A percentile compares a stretch with the other conserved stretches of the same genome.
Evolutionary conservation across 1,139 yeast species (phyloP).

Genomic region (Yamadazyma atmosphaerica): DNA sequence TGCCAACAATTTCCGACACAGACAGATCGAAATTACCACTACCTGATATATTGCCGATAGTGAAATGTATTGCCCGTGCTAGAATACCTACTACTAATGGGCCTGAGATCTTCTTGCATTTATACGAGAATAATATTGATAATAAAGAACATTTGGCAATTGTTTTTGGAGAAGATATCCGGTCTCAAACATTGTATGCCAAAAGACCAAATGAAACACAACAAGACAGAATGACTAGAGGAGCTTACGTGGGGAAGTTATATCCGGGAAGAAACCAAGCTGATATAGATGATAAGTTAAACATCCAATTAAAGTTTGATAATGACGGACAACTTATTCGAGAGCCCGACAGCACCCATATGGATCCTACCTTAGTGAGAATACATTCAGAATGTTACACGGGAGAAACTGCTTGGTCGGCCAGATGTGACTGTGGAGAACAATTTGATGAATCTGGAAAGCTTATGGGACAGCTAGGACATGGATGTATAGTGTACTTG

Average conservation of each 20-base stretch:
- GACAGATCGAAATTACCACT: constrained; percentile 26
- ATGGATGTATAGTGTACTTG: constrained; percentile 91
- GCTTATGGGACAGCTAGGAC: constrained; percentile 81
- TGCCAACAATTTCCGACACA: constrained; percentile 19
- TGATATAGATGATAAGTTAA: constrained; percentile 53
- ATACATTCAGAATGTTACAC: constrained; percentile 98
- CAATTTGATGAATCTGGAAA: constrained; percentile 98
- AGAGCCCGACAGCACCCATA: constrained; percentile 33
- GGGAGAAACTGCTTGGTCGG: constrained; percentile 99
- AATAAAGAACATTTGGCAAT: constrained; percentile 95
- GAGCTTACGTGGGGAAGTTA: constrained; percentile 89
- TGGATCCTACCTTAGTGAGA: constrained; percentile 58
- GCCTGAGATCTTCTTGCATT: constrained; percentile 87
- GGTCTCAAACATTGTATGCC: constrained; percentile 72
- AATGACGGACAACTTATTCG: constrained; percentile 49
- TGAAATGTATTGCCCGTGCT: constrained; percentile 90
- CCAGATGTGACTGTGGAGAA: constrained; percentile 98
- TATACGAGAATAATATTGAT: constrained; percentile 84
- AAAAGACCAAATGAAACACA: constrained; percentile 73
- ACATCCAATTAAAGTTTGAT: constrained; percentile 48
- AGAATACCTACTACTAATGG: constrained; percentile 92
- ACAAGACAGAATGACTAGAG: constrained; percentile 93
- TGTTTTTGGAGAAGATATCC: constrained; percentile 89
- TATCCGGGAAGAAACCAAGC: constrained; percentile 81
- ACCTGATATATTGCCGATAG: constrained; percentile 54